phyloP scores from a whole-genome alignment of 179 eudicot genomes.

The Sideroxylon spinosum region DNA sequence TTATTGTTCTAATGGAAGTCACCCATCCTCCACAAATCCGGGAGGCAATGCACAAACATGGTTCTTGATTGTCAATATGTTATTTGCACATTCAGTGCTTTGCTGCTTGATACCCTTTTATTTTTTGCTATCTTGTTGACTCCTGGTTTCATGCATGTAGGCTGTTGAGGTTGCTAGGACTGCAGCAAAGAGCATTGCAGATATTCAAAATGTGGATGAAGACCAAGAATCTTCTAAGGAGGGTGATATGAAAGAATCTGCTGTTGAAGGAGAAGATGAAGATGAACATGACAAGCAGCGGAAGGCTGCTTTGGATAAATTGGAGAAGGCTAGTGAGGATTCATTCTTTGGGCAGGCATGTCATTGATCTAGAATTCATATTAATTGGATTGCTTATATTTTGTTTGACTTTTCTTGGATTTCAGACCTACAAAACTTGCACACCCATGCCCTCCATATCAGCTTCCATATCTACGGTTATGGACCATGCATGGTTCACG shows the following conservation, averaged over 20 bases:
- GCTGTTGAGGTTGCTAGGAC: constrained; percentile 83
- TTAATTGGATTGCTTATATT: background rate
- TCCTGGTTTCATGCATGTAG: constrained; percentile 29
- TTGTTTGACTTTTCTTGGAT: background rate
- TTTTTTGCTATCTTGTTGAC: constrained; percentile 12
- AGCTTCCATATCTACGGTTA: background rate
- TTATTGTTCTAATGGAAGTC: background rate
- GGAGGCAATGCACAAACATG: constrained; percentile 5
- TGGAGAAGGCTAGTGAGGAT: constrained; percentile 87
- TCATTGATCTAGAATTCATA: background rate
- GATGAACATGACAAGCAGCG: constrained; percentile 51
- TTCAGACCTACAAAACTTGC: background rate
- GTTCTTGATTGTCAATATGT: background rate
- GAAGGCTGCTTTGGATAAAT: constrained; percentile 67
- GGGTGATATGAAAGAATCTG: constrained; percentile 35
- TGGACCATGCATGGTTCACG: background rate
- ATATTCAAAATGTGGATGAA: constrained; percentile 42
- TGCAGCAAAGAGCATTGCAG: constrained; percentile 71
- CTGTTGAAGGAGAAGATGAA: constrained; percentile 42
- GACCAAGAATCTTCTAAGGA: constrained; percentile 59
- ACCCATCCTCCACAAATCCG: background rate
- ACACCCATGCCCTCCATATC: background rate
- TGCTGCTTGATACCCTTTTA: background rate
- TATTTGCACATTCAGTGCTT: background rate
- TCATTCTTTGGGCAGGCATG: constrained; percentile 86